These are phyloP conservation scores for Alternaria alternata DNA, from an alignment of 2,329 filamentous ascomycete species.

Conservation along the genomic window DNA sequence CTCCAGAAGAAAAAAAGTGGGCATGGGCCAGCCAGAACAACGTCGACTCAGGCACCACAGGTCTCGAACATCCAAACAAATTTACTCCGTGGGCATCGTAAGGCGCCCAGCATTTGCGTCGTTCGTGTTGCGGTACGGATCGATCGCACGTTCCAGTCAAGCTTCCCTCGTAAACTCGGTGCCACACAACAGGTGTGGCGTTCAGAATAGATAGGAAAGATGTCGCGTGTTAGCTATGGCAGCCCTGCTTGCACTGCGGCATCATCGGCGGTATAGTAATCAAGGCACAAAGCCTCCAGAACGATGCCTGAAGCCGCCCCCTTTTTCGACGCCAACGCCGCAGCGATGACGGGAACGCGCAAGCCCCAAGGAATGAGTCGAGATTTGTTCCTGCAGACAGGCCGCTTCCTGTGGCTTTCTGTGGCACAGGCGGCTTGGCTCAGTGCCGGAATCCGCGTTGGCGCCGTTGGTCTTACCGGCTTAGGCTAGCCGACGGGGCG, in stretches of 20 bases:
- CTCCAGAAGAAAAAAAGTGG: background rate
- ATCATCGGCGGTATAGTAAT: background rate
- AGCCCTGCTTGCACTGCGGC: background rate
- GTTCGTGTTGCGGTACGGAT: slow-evolving; percentile 9
- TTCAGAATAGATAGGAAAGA: background rate
- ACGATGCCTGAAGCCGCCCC: background rate
- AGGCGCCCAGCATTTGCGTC: background rate
- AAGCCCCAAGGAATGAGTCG: slow-evolving; percentile 13
- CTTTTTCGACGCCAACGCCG: background rate
- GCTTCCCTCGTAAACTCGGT: background rate
- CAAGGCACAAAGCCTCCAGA: too few relatives aligned
- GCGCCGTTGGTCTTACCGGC: slow-evolving; percentile 12
- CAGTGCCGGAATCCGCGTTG: slow-evolving; percentile 24
- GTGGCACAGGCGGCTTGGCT: slow-evolving; percentile 20
- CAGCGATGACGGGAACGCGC: slow-evolving; percentile 9
- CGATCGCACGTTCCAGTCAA: slow-evolving; percentile 6
- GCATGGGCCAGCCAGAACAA: background rate
- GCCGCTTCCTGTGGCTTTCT: slow-evolving; percentile 20
- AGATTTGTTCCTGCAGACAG: slow-evolving; percentile 16
- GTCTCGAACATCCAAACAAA: slow-evolving; percentile 1
- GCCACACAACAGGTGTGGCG: background rate
- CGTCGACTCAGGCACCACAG: background rate
- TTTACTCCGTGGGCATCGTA: background rate
- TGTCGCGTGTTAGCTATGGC: background rate
- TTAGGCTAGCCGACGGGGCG: slow-evolving; percentile 10